phyloP scores from a whole-genome alignment of 306 rosid genomes.

The Senna tora region DNA sequence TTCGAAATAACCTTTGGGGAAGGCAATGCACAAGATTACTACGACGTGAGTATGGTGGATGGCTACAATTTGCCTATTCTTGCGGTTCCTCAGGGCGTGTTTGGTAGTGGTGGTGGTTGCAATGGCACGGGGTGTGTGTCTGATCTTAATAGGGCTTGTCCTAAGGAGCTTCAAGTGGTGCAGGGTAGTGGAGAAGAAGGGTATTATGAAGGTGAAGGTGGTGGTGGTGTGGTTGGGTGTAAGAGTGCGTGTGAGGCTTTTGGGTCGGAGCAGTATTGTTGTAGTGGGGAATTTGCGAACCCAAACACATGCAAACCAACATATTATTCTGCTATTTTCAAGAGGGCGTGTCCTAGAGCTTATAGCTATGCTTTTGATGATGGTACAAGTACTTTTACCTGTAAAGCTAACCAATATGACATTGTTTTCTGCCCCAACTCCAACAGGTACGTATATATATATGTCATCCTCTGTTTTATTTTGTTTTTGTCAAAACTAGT shows the following conservation, averaged over 20 bases:
- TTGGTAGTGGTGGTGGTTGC: conserved; percentile 66
- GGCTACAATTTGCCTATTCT: conserved; percentile 84
- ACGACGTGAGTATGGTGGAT: conserved; percentile 86
- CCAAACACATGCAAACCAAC: conserved; percentile 84
- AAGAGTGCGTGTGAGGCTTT: conserved; percentile 93
- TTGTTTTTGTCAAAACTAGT: no score
- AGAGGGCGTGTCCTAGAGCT: conserved; percentile 88
- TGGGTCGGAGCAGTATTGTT: conserved; percentile 77
- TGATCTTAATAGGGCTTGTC: conserved; percentile 80
- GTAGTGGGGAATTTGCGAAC: conserved; percentile 83
- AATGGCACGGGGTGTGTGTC: conserved; percentile 84
- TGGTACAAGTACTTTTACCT: conserved; percentile 86
- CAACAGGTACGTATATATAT: conserved; percentile 42
- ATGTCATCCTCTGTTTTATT: not conserved
- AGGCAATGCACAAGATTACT: conserved; percentile 64
- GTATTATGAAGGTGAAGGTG: conserved; percentile 39
- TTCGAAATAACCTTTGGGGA: conserved; percentile 85
- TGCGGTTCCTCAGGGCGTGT: conserved; percentile 61
- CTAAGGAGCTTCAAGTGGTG: conserved; percentile 91
- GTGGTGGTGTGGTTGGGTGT: conserved; percentile 70
- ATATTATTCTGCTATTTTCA: conserved; percentile 76
- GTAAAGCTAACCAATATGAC: conserved; percentile 80
- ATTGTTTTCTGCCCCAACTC: conserved; percentile 71
- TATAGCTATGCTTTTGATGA: conserved; percentile 94
- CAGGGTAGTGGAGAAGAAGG: conserved; percentile 51